Percentiles rank a stretch among this genome's conserved stretches.
Evolutionary conservation across 495 filamentous ascomycete genomes (phyloP).

Genomic region (Cenococcum geophilum): DNA sequence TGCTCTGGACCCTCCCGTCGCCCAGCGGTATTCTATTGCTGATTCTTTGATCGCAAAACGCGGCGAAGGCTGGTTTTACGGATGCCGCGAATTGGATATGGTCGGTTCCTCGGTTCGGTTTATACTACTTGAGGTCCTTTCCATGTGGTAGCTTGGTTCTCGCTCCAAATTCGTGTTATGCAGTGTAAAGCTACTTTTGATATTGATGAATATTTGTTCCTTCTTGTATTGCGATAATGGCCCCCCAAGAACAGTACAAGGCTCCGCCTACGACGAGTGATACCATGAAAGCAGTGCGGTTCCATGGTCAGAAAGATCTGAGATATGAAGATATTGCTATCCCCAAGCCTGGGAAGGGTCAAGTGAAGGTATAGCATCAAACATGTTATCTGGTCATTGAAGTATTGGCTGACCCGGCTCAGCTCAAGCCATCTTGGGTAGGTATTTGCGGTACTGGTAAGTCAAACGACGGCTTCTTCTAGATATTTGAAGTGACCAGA

Average conservation of each 20-base stretch:
- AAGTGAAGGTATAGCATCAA: slow-evolving; percentile 33
- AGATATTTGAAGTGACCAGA: slow-evolving; percentile 3
- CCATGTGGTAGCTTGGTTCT: neutral
- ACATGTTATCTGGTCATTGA: neutral
- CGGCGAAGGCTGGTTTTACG: neutral
- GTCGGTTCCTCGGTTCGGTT: neutral
- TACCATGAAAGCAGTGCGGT: slow-evolving; percentile 39
- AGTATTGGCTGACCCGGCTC: neutral
- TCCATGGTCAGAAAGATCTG: slow-evolving; percentile 39
- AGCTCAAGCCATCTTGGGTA: slow-evolving; percentile 50
- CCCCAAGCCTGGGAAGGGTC: slow-evolving; percentile 33
- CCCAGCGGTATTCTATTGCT: neutral
- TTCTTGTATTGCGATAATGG: slow-evolving; percentile 13
- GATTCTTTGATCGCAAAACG: no score
- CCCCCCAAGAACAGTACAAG: slow-evolving; percentile 22
- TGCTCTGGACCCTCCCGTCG: slow-evolving; percentile 3
- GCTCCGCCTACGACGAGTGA: slow-evolving; percentile 19
- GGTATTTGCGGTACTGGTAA: slow-evolving; percentile 55
- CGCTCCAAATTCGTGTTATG: neutral
- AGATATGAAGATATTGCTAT: slow-evolving; percentile 38
- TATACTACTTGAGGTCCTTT: neutral
- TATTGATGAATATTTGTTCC: neutral
- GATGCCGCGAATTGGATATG: neutral
- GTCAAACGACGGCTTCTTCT: neutral
- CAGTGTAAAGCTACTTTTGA: neutral